Evolutionary conservation across 352 stramenopile species (phyloP).

Genomic region (Pythium biforme): DNA sequence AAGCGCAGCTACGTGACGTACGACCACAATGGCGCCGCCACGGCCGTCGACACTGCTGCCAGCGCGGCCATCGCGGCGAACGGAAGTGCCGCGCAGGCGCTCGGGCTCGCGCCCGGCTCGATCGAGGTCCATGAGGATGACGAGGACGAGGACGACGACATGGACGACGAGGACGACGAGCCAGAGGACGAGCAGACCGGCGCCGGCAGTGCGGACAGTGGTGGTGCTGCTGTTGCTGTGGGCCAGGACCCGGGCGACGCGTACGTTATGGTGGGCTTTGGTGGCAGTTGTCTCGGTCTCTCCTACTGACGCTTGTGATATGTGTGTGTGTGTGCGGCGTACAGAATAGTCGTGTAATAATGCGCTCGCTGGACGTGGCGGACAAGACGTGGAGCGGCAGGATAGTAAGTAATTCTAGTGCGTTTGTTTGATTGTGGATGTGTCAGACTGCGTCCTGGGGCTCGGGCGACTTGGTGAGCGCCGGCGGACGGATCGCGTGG

Average conservation of each 20-base stretch:
- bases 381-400: not conserved
- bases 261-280: constrained; percentile 17
- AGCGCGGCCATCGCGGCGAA: not conserved
- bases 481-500: constrained; percentile 20
- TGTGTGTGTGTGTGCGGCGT: not conserved
- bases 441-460: not conserved
- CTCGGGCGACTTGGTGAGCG: constrained; percentile 13
- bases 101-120: constrained; percentile 11
- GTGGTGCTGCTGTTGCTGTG: not conserved
- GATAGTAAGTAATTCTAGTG: not conserved
- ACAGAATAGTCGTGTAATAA: constrained; percentile 20
- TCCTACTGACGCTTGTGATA: not conserved
- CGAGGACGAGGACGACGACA: constrained; percentile 15
- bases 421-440: not conserved
- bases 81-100: constrained; percentile 1
- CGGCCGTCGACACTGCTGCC: not conserved
- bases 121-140: constrained; percentile 28
- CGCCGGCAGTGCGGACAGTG: not conserved
- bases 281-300: too few relatives aligned
- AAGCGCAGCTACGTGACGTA: constrained; percentile 80
- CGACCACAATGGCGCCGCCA: constrained; percentile 30
- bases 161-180: constrained; percentile 17
- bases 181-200: constrained; percentile 4
- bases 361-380: not conserved
- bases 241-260: constrained; percentile 2